These are phyloP conservation scores for Lasiodiplodia theobromae DNA, from an alignment of 2,329 filamentous ascomycete species.

Conservation along the genomic window DNA sequence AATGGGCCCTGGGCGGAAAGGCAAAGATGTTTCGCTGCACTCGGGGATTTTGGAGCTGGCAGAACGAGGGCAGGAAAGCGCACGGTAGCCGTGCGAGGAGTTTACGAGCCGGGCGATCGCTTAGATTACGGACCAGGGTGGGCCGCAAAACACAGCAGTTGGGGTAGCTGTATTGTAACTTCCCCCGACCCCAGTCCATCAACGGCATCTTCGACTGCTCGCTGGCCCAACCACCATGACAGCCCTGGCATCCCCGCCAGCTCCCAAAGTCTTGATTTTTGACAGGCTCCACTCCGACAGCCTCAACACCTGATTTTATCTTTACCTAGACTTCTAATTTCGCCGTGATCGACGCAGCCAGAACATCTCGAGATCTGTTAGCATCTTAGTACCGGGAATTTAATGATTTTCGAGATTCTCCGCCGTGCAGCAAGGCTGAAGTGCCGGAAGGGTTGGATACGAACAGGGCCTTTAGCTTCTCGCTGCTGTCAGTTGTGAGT, in stretches of 20 bases:
- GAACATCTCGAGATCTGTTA: no score
- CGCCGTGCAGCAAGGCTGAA: no score
- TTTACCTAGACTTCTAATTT: no score
- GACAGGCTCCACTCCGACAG: background rate
- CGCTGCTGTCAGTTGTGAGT: no score
- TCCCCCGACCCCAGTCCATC: background rate
- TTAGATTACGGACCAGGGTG: background rate
- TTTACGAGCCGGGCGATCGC: background rate
- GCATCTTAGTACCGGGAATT: no score
- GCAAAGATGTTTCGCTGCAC: background rate
- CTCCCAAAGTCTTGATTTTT: background rate
- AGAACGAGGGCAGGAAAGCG: background rate
- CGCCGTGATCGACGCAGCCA: no score
- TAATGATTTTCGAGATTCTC: no score
- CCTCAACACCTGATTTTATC: background rate
- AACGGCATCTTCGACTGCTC: background rate
- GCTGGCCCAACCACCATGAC: background rate
- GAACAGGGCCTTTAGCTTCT: no score
- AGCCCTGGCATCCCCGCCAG: no score
- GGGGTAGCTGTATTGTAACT: background rate
- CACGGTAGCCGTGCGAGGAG: background rate
- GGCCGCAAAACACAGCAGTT: background rate
- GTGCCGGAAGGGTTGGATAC: no score
- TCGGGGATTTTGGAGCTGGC: background rate
- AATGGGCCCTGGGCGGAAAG: background rate